Evolutionary conservation across 805 yeast genomes (phyloP).

Genomic region (Schwanniomyces polymorphus): DNA sequence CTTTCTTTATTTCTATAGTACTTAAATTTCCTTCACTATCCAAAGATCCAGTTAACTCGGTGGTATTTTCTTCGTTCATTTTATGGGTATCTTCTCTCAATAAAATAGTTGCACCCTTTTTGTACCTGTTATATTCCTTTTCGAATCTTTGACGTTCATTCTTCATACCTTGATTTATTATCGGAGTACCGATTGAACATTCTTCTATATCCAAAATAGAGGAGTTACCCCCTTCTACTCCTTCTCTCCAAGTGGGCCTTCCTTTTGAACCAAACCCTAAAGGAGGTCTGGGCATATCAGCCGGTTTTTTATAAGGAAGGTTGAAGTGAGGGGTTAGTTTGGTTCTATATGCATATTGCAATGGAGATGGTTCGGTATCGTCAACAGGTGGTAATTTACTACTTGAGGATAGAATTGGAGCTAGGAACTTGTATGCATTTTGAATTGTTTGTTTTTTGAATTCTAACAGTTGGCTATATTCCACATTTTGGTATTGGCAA

Average conservation of each 20-base stretch:
- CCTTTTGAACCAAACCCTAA: conserved; percentile 91
- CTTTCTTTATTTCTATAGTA: conserved; percentile 23
- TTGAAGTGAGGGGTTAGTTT: conserved; percentile 96
- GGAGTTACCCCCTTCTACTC: conserved; percentile 55
- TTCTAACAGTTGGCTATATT: conserved; percentile 69
- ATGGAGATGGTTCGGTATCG: conserved; percentile 74
- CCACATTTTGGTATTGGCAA: conserved; percentile 84
- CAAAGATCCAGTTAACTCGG: conserved; percentile 43
- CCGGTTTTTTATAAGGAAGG: conserved; percentile 55
- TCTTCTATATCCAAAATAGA: conserved; percentile 88
- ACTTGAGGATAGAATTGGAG: conserved; percentile 49
- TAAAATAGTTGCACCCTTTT: conserved; percentile 84
- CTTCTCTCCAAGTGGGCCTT: conserved; percentile 63
- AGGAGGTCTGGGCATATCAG: conserved; percentile 52
- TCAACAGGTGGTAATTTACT: conserved; percentile 59
- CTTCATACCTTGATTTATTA: conserved; percentile 70
- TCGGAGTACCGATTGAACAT: conserved; percentile 83
- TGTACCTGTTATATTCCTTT: conserved; percentile 46
- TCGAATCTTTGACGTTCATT: conserved; percentile 64
- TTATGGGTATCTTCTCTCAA: conserved; percentile 73
- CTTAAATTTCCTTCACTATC: conserved; percentile 36
- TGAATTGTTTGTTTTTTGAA: conserved; percentile 73
- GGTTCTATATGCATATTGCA: conserved; percentile 77
- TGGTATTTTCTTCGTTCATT: conserved; percentile 22
- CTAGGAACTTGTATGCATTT: conserved; percentile 80